Evolutionary conservation across 768 basidiomycete species (phyloP).

Genomic region (Russula foetens): DNA sequence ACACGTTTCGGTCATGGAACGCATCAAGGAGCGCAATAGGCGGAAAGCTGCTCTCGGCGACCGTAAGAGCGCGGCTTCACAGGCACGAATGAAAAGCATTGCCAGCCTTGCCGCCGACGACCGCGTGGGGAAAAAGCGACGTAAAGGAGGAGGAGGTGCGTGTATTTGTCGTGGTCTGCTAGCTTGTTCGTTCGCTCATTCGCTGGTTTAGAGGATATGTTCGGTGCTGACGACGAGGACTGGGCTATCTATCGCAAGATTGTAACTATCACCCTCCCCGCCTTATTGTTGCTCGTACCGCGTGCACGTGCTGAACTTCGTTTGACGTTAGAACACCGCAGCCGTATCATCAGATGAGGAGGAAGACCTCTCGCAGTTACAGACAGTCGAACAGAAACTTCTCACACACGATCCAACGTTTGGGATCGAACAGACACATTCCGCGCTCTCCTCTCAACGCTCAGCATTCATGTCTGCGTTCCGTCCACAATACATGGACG

Average conservation of each 20-base stretch:
- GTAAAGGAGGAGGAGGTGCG: slow-evolving; percentile 73
- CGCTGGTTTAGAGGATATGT: slow-evolving; percentile 67
- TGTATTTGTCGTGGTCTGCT: not conserved
- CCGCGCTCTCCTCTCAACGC: slow-evolving; percentile 62
- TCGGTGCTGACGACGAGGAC: slow-evolving; percentile 91
- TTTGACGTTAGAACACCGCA: slow-evolving; percentile 50
- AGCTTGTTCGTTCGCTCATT: slow-evolving; percentile 23
- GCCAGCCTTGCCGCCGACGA: slow-evolving; percentile 88
- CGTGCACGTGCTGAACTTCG: not conserved
- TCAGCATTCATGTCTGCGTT: slow-evolving; percentile 86
- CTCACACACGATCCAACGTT: slow-evolving; percentile 83
- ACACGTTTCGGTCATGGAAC: slow-evolving; percentile 77
- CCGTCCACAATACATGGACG: slow-evolving; percentile 69
- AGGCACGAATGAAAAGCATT: slow-evolving; percentile 89
- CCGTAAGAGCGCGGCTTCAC: slow-evolving; percentile 73
- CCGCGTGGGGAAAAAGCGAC: slow-evolving; percentile 71
- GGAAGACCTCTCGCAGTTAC: slow-evolving; percentile 65
- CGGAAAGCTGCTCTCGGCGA: slow-evolving; percentile 78
- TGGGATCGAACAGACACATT: slow-evolving; percentile 72
- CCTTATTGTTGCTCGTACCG: not conserved
- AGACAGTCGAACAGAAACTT: slow-evolving; percentile 68
- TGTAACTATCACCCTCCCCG: slow-evolving; percentile 37
- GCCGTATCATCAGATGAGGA: slow-evolving; percentile 83
- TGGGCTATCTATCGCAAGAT: slow-evolving; percentile 99
- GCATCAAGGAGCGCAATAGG: slow-evolving; percentile 78